A percentile compares a stretch with the other conserved stretches of the same genome.
These are phyloP conservation scores for Globisporangium splendens DNA, from an alignment of 352 stramenopile species.

Conservation along the genomic window DNA sequence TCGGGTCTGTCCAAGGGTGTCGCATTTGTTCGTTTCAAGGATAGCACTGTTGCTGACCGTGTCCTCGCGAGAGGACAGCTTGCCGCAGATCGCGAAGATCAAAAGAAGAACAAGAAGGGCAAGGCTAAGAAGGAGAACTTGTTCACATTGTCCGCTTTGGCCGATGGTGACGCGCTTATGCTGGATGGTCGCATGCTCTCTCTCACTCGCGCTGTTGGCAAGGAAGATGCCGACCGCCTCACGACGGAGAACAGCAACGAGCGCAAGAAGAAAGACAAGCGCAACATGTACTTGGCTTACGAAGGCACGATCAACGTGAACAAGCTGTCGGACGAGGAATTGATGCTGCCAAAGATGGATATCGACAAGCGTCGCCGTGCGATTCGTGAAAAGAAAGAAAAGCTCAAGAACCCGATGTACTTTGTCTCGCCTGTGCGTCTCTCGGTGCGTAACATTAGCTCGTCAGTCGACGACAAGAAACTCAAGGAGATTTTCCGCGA, in stretches of 20 bases:
- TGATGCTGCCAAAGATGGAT: slow-evolving; percentile 87
- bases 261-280: slow-evolving; percentile 87
- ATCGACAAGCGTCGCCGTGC: slow-evolving; percentile 92
- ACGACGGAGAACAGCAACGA: slow-evolving; percentile 51
- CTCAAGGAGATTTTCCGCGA: slow-evolving; percentile 90
- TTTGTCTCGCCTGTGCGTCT: slow-evolving; percentile 95
- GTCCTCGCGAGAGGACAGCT: slow-evolving; percentile 56
- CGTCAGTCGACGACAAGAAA: slow-evolving; percentile 82
- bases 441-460: slow-evolving; percentile 92
- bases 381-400: slow-evolving; percentile 94
- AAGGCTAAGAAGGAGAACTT: slow-evolving; percentile 39
- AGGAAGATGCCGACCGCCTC: slow-evolving; percentile 64
- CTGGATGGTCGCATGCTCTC: slow-evolving; percentile 75
- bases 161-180: slow-evolving; percentile 66
- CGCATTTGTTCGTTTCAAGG: slow-evolving; percentile 79
- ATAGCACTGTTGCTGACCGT: slow-evolving; percentile 42
- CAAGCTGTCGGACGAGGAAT: slow-evolving; percentile 85
- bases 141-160: slow-evolving; percentile 64
- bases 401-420: slow-evolving; percentile 96
- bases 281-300: slow-evolving; percentile 95
- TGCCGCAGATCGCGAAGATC: slow-evolving; percentile 29
- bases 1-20: slow-evolving; percentile 80
- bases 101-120: slow-evolving; percentile 56
- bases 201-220: slow-evolving; percentile 66
- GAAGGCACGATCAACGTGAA: slow-evolving; percentile 93